A percentile compares a stretch with the other conserved stretches of the same genome.
Evolutionary conservation across 257 asterid genomes (phyloP).

Genomic region (Solanum medicagineum): DNA sequence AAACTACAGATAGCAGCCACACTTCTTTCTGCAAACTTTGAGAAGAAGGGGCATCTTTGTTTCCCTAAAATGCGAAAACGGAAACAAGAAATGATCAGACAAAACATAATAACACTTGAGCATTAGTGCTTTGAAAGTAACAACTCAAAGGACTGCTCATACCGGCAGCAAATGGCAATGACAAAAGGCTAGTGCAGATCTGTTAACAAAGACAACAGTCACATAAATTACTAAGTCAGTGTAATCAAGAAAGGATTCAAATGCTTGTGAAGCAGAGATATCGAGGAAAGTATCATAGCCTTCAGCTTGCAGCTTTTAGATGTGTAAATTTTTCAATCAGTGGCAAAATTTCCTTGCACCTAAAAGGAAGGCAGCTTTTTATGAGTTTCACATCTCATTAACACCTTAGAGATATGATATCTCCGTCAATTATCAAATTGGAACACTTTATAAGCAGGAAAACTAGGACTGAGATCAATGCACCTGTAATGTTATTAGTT

Average conservation of each 20-base stretch:
- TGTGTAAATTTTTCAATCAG: neutral
- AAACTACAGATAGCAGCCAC: constrained; percentile 28
- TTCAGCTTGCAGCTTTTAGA: neutral
- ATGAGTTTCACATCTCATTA: neutral
- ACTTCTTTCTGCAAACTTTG: constrained; percentile 43
- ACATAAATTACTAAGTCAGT: neutral
- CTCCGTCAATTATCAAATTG: neutral
- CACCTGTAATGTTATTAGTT: neutral
- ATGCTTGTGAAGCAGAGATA: neutral
- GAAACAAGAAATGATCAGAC: neutral
- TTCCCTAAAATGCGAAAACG: constrained; percentile 31
- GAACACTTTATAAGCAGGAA: neutral
- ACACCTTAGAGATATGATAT: neutral
- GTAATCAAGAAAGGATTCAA: neutral
- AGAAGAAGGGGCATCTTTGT: constrained; percentile 45
- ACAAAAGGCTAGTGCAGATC: constrained; percentile 54
- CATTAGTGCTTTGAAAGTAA: neutral
- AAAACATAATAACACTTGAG: neutral
- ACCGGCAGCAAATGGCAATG: constrained; percentile 73
- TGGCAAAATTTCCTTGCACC: neutral
- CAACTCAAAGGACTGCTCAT: constrained; percentile 10
- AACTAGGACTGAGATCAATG: neutral
- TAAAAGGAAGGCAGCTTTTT: neutral
- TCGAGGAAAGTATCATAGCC: neutral
- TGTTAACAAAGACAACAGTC: constrained; percentile 24